Percentiles rank a stretch among this genome's conserved stretches.
Evolutionary conservation across 1,284 basidiomycete genomes (phyloP).

Genomic region (Pseudozyma sp.): DNA sequence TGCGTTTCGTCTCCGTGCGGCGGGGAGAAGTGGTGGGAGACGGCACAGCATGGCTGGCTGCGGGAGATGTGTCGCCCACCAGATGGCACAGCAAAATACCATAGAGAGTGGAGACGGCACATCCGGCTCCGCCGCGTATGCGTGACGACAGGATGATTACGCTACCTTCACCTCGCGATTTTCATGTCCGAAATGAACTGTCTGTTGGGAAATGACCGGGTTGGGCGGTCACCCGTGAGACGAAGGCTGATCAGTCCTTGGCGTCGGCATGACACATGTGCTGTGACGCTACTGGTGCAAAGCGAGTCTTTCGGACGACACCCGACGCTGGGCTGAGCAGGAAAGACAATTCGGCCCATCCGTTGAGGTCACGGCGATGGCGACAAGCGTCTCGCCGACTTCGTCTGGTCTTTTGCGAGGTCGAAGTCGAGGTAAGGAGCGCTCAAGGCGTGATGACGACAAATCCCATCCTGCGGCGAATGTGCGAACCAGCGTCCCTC

Average conservation of each 20-base stretch:
- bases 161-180: neutral
- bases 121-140: neutral
- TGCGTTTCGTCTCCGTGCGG: neutral
- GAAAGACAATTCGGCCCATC: constrained; percentile 1
- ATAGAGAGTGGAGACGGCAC: neutral
- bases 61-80: too few relatives aligned
- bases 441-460: too few relatives aligned
- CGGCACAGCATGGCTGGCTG: too few relatives aligned
- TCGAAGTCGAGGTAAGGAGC: too few relatives aligned
- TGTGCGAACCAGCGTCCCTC: too few relatives aligned
- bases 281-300: neutral
- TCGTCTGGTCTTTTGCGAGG: too few relatives aligned
- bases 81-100: neutral
- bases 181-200: neutral
- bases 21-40: neutral
- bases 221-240: neutral
- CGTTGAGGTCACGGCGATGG: constrained; percentile 1
- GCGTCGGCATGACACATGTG: neutral
- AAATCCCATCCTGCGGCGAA: too few relatives aligned
- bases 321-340: neutral
- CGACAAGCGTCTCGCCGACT: neutral
- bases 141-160: neutral
- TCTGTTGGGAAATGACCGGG: neutral
- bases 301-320: neutral
- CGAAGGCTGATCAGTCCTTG: neutral